Percentiles rank a stretch among this genome's conserved stretches.
Conservation (phyloP, 352 stramenopile species). For the Pelagophyceae sp. region DNA sequence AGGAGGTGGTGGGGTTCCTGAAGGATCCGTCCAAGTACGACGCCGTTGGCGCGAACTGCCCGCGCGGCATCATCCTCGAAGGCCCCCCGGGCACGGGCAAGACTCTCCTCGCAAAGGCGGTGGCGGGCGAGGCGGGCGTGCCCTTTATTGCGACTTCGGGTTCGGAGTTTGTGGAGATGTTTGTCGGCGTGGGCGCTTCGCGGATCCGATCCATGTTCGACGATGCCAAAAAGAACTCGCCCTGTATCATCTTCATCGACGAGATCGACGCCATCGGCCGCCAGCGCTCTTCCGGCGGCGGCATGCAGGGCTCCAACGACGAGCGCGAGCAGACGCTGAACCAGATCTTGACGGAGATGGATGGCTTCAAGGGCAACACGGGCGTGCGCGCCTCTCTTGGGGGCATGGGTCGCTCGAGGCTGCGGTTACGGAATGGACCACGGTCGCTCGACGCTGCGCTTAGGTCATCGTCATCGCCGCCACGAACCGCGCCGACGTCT, state of each 20-base stretch:
- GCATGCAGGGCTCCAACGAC: constrained; percentile 73
- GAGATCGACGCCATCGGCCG: constrained; percentile 96
- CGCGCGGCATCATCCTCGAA: constrained; percentile 81
- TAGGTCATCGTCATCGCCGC: constrained; percentile 94
- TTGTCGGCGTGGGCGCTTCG: constrained; percentile 80
- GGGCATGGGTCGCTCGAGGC: no score
- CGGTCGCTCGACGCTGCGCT: no score
- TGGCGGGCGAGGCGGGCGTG: no score
- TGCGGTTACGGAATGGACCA: no score
- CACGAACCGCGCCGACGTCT: constrained; percentile 87
- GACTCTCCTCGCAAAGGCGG: no score
- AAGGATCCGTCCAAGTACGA: constrained; percentile 76
- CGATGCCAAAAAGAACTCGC: constrained; percentile 92
- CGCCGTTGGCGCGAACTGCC: constrained; percentile 78
- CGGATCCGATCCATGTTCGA: constrained; percentile 84
- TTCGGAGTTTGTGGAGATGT: constrained; percentile 93
- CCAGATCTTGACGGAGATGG: constrained; percentile 68
- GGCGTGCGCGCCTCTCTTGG: no score
- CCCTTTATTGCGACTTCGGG: constrained; percentile 86
- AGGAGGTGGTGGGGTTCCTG: constrained; percentile 87
- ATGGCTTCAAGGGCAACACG: constrained; percentile 71
- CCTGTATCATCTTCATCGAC: constrained; percentile 99
- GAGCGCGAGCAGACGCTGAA: no score
- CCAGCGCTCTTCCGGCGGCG: constrained; percentile 47
- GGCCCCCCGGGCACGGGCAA: no score